Evolutionary conservation across 192 early-diverging fungal species (phyloP).

Genomic region (Chytriomyces confervae): DNA sequence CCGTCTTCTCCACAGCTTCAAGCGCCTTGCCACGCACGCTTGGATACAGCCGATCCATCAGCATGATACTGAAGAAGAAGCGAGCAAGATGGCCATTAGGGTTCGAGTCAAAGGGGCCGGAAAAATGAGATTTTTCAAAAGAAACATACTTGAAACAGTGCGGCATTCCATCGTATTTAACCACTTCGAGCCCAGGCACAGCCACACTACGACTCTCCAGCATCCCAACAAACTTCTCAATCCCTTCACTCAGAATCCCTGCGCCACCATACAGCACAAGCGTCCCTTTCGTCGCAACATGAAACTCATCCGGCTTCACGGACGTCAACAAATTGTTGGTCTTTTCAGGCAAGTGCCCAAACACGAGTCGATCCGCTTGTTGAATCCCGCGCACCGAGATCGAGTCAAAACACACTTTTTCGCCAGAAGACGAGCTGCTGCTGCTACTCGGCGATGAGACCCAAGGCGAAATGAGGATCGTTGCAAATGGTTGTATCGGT

Average conservation of each 20-base stretch:
- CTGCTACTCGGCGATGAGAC: background rate
- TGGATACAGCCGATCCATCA: background rate
- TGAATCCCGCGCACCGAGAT: too few relatives aligned
- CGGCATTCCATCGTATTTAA: slow-evolving; percentile 3
- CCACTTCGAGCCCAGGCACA: background rate
- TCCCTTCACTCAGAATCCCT: slow-evolving; percentile 30
- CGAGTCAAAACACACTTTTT: too few relatives aligned
- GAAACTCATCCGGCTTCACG: background rate
- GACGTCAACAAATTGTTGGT: background rate
- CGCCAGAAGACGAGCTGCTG: background rate
- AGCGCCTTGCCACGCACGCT: background rate
- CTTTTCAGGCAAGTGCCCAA: slow-evolving; percentile 1
- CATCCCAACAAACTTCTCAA: slow-evolving; percentile 33
- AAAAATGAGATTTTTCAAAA: background rate
- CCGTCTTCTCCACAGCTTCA: background rate
- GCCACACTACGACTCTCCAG: background rate
- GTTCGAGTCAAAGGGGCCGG: background rate
- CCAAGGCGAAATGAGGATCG: slow-evolving; percentile 39
- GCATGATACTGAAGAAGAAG: background rate
- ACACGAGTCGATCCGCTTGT: background rate
- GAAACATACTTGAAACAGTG: background rate
- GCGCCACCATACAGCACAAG: slow-evolving; percentile 31
- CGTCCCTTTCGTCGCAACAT: slow-evolving; percentile 19
- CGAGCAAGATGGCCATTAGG: background rate
- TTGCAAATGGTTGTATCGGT: slow-evolving; percentile 8